phyloP scores from a whole-genome alignment of 2,329 filamentous ascomycete species.

The Phoma sp. region DNA sequence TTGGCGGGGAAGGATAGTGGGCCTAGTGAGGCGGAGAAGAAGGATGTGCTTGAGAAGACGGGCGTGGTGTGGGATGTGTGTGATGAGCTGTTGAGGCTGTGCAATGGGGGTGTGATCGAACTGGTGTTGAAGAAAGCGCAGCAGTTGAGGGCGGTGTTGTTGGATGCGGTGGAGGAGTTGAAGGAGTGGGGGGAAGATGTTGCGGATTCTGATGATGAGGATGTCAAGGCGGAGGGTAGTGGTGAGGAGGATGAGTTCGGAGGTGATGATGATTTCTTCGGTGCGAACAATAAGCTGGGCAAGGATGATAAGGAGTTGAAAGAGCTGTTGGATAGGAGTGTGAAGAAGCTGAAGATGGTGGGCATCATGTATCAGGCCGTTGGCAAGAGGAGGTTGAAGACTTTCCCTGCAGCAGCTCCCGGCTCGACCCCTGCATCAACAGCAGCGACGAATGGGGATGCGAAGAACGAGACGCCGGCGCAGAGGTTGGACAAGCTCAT shows the following conservation, averaged over 20 bases:
- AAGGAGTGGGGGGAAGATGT: conserved; percentile 86
- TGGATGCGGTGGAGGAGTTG: conserved; percentile 84
- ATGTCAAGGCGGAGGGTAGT: conserved; percentile 49
- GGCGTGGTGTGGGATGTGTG: conserved; percentile 86
- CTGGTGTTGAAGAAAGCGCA: conserved; percentile 75
- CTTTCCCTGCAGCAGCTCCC: conserved; percentile 36
- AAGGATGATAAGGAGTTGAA: conserved; percentile 71
- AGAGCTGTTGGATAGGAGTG: conserved; percentile 68
- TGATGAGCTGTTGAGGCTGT: conserved; percentile 72
- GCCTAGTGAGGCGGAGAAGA: conserved; percentile 36
- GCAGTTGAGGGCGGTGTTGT: conserved; percentile 75
- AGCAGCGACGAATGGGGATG: conserved; percentile 11
- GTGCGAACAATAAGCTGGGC: conserved; percentile 63
- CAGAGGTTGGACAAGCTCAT: conserved; percentile 63
- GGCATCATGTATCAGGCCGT: conserved; percentile 74
- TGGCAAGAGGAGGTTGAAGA: conserved; percentile 72
- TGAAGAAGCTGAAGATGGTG: conserved; percentile 72
- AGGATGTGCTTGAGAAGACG: conserved; percentile 67
- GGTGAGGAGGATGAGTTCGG: conserved; percentile 45
- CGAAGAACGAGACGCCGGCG: conserved; percentile 22
- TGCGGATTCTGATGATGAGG: conserved; percentile 60
- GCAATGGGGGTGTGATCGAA: conserved; percentile 71
- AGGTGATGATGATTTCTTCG: conserved; percentile 71
- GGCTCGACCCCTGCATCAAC: background rate
- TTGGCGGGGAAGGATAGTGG: conserved; percentile 26